Conservation (phyloP, 805 yeast genomes). For the Myxozyma vanderwaltii region DNA sequence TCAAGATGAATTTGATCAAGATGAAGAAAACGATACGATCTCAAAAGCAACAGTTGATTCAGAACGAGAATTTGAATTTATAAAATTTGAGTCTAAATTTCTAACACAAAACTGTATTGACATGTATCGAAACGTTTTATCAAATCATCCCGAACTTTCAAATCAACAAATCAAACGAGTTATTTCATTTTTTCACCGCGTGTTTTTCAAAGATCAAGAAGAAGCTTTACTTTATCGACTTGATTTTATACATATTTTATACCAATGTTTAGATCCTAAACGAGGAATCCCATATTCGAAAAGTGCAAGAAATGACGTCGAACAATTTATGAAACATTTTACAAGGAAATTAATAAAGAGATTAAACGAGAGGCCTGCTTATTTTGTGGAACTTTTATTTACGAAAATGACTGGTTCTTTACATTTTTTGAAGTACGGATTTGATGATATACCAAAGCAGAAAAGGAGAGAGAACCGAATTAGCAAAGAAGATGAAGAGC, state of each 20-base stretch:
- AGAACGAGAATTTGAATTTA: constrained; percentile 54
- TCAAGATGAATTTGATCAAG: constrained; percentile 36
- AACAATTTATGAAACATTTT: constrained; percentile 64
- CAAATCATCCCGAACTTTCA: constrained; percentile 61
- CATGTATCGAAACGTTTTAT: constrained; percentile 63
- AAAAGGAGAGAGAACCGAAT: constrained; percentile 3
- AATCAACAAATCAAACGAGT: constrained; percentile 63
- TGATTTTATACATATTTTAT: constrained; percentile 67
- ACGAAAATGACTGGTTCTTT: constrained; percentile 53
- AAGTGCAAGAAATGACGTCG: constrained; percentile 58
- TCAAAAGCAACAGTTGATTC: constrained; percentile 39
- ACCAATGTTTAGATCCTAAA: constrained; percentile 53
- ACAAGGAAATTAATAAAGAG: constrained; percentile 59
- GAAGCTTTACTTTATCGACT: constrained; percentile 63
- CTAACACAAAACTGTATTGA: constrained; percentile 63
- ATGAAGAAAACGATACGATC: constrained; percentile 28
- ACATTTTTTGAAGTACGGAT: constrained; percentile 65
- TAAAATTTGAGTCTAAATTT: constrained; percentile 49
- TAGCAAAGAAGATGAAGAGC: neutral
- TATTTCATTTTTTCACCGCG: constrained; percentile 68
- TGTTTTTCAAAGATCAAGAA: constrained; percentile 64
- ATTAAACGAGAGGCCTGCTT: constrained; percentile 54
- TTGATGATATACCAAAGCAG: constrained; percentile 38
- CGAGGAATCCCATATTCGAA: constrained; percentile 51
- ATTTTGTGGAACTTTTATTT: constrained; percentile 67